Evolutionary conservation across 2,329 filamentous ascomycete genomes (phyloP), one percentile per base, ranked within the genome.

Genomic region (Didymella keratinophila): DNA sequence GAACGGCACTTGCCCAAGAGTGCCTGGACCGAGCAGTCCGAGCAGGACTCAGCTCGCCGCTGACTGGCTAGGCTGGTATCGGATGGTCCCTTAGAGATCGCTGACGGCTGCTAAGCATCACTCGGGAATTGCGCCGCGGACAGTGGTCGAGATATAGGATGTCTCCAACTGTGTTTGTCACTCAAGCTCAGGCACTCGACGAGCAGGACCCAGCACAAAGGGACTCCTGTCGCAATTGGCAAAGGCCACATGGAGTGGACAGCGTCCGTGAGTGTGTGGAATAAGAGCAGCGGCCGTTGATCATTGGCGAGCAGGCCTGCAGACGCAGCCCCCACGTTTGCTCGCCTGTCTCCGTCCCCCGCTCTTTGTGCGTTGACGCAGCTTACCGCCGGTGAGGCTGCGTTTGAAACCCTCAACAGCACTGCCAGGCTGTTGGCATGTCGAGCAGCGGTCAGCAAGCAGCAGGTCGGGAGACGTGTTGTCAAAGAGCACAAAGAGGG

Each of bases 61-160:
- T 62, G 60, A 66, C 57, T 66, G 65, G 65, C 53, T 57, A 59
- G 27, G 12, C 7, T 45, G 34, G 48, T 52, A 43, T 52, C 55
- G 42, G 20, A 52, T 49, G 44, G 37, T 37, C 48, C 23, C 41
- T 21, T 47, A 27, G 42, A 56, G 43, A 50, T 48, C 34, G 34
- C 48, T 54, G 50, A 53, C 50, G 27, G 50, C 41, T 60, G 28
- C 51, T 51, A 37, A 32, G 18, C 47, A 41, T 42, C 42, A 10
- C 52, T 52, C 46, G 43, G 49, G 43, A 30, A 50, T 49, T 28
- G 37, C n/a, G 27, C n/a, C 36, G 30, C 47, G 34, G 11, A 42
- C 46, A 32, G 18, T n/a, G 28, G 30, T 57, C 48, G 34, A 45
- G 43, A 36, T 21, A 18, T 21, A 21, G 20, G 7, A 14, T 28